Evolutionary conservation across 1,139 yeast species (phyloP).

Genomic region (Pichia sp.): DNA sequence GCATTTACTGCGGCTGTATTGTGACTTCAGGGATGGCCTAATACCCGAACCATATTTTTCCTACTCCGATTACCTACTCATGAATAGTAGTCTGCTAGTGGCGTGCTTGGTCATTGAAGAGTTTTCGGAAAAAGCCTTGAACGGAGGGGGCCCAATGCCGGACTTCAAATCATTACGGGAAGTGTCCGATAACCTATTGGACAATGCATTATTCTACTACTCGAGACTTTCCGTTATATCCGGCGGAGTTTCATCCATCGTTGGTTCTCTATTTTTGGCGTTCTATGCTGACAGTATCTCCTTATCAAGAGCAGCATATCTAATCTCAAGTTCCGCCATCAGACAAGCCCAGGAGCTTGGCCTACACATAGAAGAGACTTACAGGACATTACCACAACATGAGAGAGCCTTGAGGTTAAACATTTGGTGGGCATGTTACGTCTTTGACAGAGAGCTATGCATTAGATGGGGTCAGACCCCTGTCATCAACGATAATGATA

Average conservation of each 20-base stretch:
- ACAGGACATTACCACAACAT: constrained; percentile 34
- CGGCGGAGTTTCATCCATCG: constrained; percentile 49
- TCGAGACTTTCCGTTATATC: constrained; percentile 44
- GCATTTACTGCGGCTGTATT: constrained; percentile 19
- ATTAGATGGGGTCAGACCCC: constrained; percentile 61
- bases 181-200: constrained; percentile 18
- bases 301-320: constrained; percentile 40
- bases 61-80: constrained; percentile 27
- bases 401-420: constrained; percentile 41
- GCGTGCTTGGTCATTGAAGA: constrained; percentile 19
- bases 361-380: constrained; percentile 54
- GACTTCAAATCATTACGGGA: constrained; percentile 15
- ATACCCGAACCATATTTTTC: constrained; percentile 24
- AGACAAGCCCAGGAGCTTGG: constrained; percentile 65
- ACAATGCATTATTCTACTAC: constrained; percentile 45
- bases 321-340: constrained; percentile 48
- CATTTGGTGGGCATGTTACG: constrained; percentile 56
- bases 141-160: neutral
- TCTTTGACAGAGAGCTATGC: constrained; percentile 51
- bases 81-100: constrained; percentile 26
- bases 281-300: constrained; percentile 44
- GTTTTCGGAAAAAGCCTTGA: neutral
- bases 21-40: constrained; percentile 26
- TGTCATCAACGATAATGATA: constrained; percentile 47
- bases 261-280: constrained; percentile 45